Percentiles rank a stretch among this genome's conserved stretches.
Conservation (phyloP, 805 yeast genomes). For the Nakazawaea peltata region DNA sequence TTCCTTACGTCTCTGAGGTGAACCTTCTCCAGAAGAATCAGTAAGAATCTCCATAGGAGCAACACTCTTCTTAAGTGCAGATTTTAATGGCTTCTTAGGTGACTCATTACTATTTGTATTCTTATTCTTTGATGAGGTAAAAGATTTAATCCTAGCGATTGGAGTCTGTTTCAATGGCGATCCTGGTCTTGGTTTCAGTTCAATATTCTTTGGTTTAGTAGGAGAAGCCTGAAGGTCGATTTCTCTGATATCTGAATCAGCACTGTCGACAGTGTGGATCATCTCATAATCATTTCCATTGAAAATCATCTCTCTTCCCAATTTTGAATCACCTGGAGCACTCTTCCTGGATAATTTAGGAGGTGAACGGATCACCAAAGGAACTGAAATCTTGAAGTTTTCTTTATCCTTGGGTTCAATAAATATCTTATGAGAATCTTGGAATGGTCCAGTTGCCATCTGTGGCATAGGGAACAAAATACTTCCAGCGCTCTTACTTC, state of each 20-base stretch:
- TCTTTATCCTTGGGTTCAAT: slow-evolving; percentile 1
- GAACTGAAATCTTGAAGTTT: slow-evolving; percentile 7
- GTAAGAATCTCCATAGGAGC: too few relatives aligned
- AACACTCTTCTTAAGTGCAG: background rate
- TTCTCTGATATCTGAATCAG: background rate
- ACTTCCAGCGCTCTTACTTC: too few relatives aligned
- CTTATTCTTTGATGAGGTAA: background rate
- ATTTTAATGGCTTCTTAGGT: background rate
- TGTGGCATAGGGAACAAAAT: background rate
- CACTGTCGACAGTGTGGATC: slow-evolving; percentile 2
- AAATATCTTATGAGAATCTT: slow-evolving; percentile 2
- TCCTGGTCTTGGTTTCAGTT: background rate
- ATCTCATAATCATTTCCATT: slow-evolving; percentile 6
- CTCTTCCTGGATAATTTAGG: slow-evolving; percentile 5
- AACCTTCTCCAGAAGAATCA: too few relatives aligned
- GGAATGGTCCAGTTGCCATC: background rate
- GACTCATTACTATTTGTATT: background rate
- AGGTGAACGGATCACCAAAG: slow-evolving; percentile 8
- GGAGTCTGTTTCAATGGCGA: slow-evolving; percentile 7
- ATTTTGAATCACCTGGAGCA: slow-evolving; percentile 3
- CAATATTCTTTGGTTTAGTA: background rate
- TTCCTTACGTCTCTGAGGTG: too few relatives aligned
- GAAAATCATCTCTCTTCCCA: slow-evolving; percentile 7
- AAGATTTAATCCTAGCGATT: background rate
- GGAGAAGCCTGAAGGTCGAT: too few relatives aligned